Percentiles rank a stretch among this genome's conserved stretches.
Evolutionary conservation across 2,329 filamentous ascomycete species (phyloP).

Genomic region (Arthrobotrys pseudoclavata): DNA sequence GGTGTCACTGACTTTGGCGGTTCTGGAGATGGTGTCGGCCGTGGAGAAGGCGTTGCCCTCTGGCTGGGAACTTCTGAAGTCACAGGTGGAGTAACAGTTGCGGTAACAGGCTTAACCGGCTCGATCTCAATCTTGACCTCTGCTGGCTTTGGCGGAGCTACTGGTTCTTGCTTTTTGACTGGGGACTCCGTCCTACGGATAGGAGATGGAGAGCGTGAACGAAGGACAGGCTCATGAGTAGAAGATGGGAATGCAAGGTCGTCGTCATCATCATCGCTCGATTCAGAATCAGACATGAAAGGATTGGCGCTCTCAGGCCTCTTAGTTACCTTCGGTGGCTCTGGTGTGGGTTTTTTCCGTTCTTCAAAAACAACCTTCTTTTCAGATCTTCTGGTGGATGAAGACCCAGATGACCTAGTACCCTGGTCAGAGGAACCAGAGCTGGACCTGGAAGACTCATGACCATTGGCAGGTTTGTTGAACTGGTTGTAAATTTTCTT

Average conservation of each 20-base stretch:
- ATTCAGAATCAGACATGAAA: constrained; percentile 52
- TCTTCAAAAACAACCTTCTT: constrained; percentile 36
- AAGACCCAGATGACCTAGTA: constrained; percentile 51
- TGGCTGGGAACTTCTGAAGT: not conserved
- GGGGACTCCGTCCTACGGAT: constrained; percentile 40
- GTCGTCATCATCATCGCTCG: constrained; percentile 44
- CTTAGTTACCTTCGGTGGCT: constrained; percentile 33
- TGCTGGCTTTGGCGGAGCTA: constrained; percentile 38
- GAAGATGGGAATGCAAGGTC: constrained; percentile 32
- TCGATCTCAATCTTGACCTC: constrained; percentile 43
- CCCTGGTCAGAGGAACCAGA: constrained; percentile 53
- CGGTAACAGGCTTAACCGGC: constrained; percentile 20
- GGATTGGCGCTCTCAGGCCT: constrained; percentile 46
- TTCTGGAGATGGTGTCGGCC: constrained; percentile 26
- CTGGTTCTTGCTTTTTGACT: constrained; percentile 45
- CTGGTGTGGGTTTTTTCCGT: constrained; percentile 16
- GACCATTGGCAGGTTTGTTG: constrained; percentile 52
- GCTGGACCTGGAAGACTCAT: constrained; percentile 55
- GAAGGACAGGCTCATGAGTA: constrained; percentile 25
- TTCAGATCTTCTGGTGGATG: constrained; percentile 40
- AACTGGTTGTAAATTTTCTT: constrained; percentile 59
- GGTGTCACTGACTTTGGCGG: constrained; percentile 27
- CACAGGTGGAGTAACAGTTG: constrained; percentile 1
- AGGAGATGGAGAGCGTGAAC: constrained; percentile 46
- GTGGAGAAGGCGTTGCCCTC: constrained; percentile 26